Base-by-base conservation (phyloP, 441 rosid species). In the Erodium moschatum region DNA sequence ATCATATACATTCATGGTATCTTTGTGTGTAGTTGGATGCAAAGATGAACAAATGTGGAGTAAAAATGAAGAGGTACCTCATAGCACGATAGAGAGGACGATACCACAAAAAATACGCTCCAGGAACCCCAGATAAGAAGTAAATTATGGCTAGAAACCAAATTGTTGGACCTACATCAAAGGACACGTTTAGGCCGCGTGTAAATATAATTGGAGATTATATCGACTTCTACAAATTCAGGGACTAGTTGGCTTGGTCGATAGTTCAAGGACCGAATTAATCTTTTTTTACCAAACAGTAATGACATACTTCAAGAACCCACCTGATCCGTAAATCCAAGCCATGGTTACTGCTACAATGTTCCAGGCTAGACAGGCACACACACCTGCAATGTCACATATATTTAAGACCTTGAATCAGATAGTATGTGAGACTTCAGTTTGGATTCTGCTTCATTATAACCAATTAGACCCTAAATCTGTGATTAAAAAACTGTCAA, bases 271-370 rank as follows among this genome's bases (percentile, higher is more conserved):
- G 9, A 35, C 40, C 40, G 9, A 5, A 35, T 35, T 35, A 35
- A 35, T 35, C 40, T 29, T 29, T 35, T 35, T 35, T 35, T 35
- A 35, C 40, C 40, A 3, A 35, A 35, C 40, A 35, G 9, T 35
- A 35, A 7, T 35, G 9, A 40, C 12, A 38, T 54, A 7, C 46
- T 62, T 67, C 48, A 56, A 72, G 50, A 16, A 65, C 75, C 64
- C 70, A 94, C 99, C 99, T 89, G 84, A 96, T 69, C 96, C 99
- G 63, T 86, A 88, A 73, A 89, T 83, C 99, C 98, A 92, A 75
- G 92, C 95, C 66, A 81, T 73, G 38, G 99, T 89, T 66, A 87
- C 85, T 24, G 99, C 99, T 64, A 95, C 80, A 75, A 95, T 67
- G 78, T 95, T 95, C 99, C 99, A 95, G 65, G 83, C 69, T 50